A percentile compares a stretch with the other conserved stretches of the same genome.
Conservation (phyloP, 768 basidiomycete species). For the Naganishia vaughanmartiniae region DNA sequence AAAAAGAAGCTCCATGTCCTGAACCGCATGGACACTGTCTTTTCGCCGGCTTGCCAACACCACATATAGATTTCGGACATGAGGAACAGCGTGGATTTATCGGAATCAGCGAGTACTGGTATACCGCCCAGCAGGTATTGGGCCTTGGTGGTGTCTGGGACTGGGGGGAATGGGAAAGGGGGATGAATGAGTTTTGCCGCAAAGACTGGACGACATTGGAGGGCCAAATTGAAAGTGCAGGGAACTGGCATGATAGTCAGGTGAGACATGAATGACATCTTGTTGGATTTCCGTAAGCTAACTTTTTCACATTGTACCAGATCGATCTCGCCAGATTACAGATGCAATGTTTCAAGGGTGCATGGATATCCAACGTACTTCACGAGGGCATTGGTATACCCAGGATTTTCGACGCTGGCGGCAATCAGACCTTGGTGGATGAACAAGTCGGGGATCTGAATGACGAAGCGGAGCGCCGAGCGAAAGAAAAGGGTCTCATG, state of each 20-base stretch:
- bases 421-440: constrained; percentile 63
- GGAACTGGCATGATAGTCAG: constrained; percentile 56
- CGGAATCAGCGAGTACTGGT: constrained; percentile 98
- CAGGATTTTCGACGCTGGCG: constrained; percentile 78
- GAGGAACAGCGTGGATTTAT: constrained; percentile 66
- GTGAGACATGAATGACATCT: neutral
- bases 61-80: constrained; percentile 80
- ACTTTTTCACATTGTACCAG: constrained; percentile 39
- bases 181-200: constrained; percentile 79
- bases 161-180: constrained; percentile 91
- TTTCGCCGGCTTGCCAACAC: constrained; percentile 91
- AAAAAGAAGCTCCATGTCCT: constrained; percentile 77
- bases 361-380: constrained; percentile 93
- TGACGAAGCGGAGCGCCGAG: constrained; percentile 70
- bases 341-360: constrained; percentile 99
- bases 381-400: constrained; percentile 96
- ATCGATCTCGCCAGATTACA: constrained; percentile 81
- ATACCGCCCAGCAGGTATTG: constrained; percentile 95
- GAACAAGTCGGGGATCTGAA: constrained; percentile 54
- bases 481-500: constrained; percentile 76
- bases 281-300: neutral
- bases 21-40: constrained; percentile 64
- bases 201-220: constrained; percentile 76
- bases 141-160: constrained; percentile 93
- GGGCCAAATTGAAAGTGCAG: constrained; percentile 60